phyloP scores from a whole-genome alignment of 2,329 filamentous ascomycete genomes.

The Phialocephala subalpina region DNA sequence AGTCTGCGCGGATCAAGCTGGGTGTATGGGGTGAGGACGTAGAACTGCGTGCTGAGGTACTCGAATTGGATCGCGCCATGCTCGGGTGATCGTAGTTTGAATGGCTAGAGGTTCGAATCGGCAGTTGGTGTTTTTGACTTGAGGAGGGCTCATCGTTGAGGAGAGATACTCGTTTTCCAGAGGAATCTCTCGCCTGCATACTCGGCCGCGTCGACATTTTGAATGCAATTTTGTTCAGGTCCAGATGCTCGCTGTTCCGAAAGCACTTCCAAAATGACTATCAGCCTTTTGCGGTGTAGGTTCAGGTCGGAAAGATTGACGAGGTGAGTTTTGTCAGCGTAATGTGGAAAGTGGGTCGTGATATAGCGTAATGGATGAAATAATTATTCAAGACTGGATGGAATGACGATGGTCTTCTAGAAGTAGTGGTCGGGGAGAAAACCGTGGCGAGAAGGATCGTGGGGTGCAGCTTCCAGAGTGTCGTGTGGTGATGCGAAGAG shows the following conservation, averaged over 20 bases:
- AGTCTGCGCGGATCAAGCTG: conserved; percentile 66
- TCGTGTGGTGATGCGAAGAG: neutral
- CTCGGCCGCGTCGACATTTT: conserved; percentile 37
- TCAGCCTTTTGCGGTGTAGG: neutral
- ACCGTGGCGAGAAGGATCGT: neutral
- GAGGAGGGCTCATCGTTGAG: conserved; percentile 61
- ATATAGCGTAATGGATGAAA: neutral
- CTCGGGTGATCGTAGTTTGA: conserved; percentile 21
- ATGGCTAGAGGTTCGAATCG: conserved; percentile 21
- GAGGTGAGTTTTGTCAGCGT: neutral
- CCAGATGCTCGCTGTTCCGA: neutral
- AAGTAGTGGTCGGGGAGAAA: neutral
- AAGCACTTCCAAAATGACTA: neutral
- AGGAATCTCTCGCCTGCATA: conserved; percentile 64
- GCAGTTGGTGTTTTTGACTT: conserved; percentile 35
- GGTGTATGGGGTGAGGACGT: conserved; percentile 50
- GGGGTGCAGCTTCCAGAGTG: neutral
- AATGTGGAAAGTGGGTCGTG: neutral
- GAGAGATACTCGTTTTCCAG: conserved; percentile 65
- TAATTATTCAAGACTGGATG: neutral
- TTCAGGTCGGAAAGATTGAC: neutral
- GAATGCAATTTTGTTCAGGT: neutral
- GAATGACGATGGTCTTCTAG: neutral
- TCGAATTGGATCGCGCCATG: conserved; percentile 35
- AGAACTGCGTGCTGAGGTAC: conserved; percentile 48